Evolutionary conservation across 257 asterid genomes (phyloP).

Genomic region (Solanum rostratum): DNA sequence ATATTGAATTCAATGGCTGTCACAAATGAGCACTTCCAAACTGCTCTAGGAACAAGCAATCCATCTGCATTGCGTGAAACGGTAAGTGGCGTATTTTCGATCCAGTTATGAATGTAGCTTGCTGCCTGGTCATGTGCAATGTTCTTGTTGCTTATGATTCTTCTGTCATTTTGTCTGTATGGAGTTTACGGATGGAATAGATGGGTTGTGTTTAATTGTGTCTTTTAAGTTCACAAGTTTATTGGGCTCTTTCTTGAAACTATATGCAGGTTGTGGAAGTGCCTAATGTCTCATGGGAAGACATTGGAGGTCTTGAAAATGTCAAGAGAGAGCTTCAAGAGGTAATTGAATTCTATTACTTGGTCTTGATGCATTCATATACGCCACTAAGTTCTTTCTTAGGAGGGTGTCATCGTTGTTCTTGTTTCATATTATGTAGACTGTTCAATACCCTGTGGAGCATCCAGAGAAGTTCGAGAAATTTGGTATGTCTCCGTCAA

Average conservation of each 20-base stretch:
- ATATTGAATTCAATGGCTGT: constrained; percentile 53
- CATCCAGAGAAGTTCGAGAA: constrained; percentile 62
- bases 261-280: constrained; percentile 32
- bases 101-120: background rate
- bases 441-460: constrained; percentile 63
- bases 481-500: constrained; percentile 67
- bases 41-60: constrained; percentile 50
- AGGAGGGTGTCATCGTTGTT: background rate
- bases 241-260: background rate
- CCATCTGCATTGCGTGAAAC: constrained; percentile 57
- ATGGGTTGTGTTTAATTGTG: background rate
- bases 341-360: constrained; percentile 9
- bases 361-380: background rate
- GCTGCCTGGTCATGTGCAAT: background rate
- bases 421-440: constrained; percentile 14
- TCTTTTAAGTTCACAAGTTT: background rate
- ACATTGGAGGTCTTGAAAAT: constrained; percentile 38
- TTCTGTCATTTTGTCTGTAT: background rate
- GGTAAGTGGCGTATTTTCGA: constrained; percentile 13
- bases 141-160: background rate
- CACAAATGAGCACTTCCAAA: constrained; percentile 44
- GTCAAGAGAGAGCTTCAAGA: constrained; percentile 46
- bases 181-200: background rate
- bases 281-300: constrained; percentile 39
- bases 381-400: background rate